These are phyloP conservation scores for Syncephalastrum monosporum DNA, from an alignment of 371 early-diverging fungal species.

Conservation along the genomic window DNA sequence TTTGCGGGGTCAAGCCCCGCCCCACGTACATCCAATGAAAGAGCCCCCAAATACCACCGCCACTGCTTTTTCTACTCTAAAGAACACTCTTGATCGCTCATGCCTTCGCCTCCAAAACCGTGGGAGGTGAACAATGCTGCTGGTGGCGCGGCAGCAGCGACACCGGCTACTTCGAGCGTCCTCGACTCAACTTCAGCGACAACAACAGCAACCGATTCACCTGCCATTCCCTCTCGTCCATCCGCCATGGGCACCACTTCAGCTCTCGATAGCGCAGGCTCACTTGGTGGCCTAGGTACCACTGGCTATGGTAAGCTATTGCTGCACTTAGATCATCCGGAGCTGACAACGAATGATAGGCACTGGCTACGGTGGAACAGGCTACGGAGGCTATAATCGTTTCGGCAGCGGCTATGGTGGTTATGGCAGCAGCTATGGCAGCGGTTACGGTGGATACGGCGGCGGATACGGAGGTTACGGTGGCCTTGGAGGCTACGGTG, in stretches of 20 bases:
- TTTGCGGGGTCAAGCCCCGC: no score
- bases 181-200: conserved; percentile 18
- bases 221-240: conserved; percentile 34
- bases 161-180: conserved; percentile 5
- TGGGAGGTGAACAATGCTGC: conserved; percentile 16
- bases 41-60: no score
- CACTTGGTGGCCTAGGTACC: conserved; percentile 17
- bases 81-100: not conserved
- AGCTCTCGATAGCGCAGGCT: not conserved
- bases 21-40: no score
- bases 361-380: conserved; percentile 12
- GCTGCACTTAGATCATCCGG: conserved; percentile 4
- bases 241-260: conserved; percentile 14
- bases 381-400: conserved; percentile 20
- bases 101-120: conserved; percentile 22
- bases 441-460: conserved; percentile 40
- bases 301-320: conserved; percentile 16
- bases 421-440: conserved; percentile 28
- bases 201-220: conserved; percentile 19
- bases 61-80: no score
- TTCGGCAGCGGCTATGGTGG: conserved; percentile 41
- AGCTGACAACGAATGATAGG: conserved; percentile 1
- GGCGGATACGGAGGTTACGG: conserved; percentile 50
- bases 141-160: conserved; percentile 24
- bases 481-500: conserved; percentile 37